These are phyloP conservation scores for Lepidium didymum DNA, from an alignment of 345 rosid species.

Conservation along the genomic window DNA sequence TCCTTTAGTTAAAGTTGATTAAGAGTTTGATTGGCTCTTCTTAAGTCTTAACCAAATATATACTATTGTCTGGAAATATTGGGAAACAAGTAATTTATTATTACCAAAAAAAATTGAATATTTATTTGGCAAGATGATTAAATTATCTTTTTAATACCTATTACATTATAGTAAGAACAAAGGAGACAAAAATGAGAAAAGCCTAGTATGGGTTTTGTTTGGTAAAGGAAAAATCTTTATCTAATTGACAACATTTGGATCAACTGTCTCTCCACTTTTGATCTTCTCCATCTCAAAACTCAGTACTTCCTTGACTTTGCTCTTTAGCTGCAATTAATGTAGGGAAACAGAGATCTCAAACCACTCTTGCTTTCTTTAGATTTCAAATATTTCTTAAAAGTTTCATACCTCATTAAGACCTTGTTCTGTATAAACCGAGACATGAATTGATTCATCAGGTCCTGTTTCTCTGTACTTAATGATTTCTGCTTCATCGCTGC, in stretches of 20 bases:
- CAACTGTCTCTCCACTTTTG: conserved; percentile 18
- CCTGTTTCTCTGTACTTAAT: conserved; percentile 54
- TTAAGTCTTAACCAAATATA: neutral
- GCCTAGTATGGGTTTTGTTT: neutral
- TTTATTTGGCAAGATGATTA: neutral
- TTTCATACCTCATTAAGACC: conserved; percentile 60
- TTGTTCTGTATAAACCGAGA: conserved; percentile 58
- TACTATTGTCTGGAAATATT: neutral
- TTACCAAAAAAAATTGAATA: neutral
- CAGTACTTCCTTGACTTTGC: conserved; percentile 46
- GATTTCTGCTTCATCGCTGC: conserved; percentile 43
- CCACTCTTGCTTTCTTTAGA: neutral
- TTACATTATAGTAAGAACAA: neutral
- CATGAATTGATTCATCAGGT: conserved; percentile 61
- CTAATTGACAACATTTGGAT: conserved; percentile 4
- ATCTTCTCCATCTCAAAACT: conserved; percentile 53
- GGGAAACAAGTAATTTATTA: neutral
- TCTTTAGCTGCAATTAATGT: conserved; percentile 47
- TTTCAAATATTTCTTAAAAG: neutral
- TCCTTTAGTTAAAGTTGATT: conserved; percentile 14
- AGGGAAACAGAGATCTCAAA: conserved; percentile 6
- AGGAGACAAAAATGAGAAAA: neutral
- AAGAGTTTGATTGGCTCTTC: neutral
- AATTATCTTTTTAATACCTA: too few species aligned
- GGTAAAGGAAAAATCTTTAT: neutral